Percentiles rank a stretch among this genome's conserved stretches.
These are phyloP conservation scores for Penicillium italicum DNA, from an alignment of 2,329 filamentous ascomycete genomes.

Conservation along the genomic window DNA sequence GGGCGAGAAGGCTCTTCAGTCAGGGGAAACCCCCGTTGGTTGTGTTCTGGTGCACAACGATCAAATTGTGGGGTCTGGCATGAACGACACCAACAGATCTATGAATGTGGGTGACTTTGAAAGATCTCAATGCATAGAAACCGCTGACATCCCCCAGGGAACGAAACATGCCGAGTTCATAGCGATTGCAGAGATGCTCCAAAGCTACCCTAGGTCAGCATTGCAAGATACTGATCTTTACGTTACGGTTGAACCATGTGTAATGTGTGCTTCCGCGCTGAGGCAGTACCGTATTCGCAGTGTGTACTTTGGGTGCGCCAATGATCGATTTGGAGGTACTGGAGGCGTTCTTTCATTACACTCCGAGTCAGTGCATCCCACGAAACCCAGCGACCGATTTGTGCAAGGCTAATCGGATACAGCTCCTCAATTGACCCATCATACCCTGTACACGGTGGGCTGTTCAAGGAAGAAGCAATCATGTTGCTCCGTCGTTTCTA, in stretches of 20 bases:
- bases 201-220: constrained; percentile 62
- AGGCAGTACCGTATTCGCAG: constrained; percentile 82
- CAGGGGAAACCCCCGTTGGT: constrained; percentile 92
- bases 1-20: constrained; percentile 79
- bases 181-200: constrained; percentile 66
- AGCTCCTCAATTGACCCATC: constrained; percentile 71
- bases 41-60: constrained; percentile 85
- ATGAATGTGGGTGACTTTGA: constrained; percentile 53
- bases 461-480: constrained; percentile 88
- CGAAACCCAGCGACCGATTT: not conserved
- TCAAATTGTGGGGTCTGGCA: constrained; percentile 78
- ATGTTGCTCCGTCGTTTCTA: constrained; percentile 91
- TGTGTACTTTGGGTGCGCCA: constrained; percentile 92
- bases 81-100: constrained; percentile 94
- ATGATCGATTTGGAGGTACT: constrained; percentile 95
- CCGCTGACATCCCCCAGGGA: constrained; percentile 62
- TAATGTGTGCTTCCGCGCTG: constrained; percentile 95
- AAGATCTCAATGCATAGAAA: not conserved
- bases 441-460: constrained; percentile 79
- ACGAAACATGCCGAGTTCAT: constrained; percentile 95
- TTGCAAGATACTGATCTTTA: constrained; percentile 77
- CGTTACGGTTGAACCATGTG: constrained; percentile 95
- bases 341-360: constrained; percentile 90
- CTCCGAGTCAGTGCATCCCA: constrained; percentile 50
- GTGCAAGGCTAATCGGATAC: constrained; percentile 10